Base-by-base conservation (phyloP, 345 rosid genomes). In the Viola odorata region DNA sequence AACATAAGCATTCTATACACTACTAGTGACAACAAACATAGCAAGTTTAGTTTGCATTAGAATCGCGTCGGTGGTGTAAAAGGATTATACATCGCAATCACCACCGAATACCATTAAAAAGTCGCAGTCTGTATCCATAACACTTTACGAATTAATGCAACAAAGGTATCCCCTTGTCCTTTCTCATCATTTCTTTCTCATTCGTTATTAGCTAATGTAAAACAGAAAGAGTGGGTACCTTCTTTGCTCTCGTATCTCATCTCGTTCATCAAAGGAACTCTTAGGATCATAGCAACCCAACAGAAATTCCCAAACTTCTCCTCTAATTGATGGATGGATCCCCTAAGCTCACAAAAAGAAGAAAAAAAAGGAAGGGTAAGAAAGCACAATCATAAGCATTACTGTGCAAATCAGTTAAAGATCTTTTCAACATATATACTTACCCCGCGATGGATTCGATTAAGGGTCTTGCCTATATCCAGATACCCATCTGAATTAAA, bases 281-380 rank as follows among this genome's bases (percentile, higher is more conserved):
- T 65, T 82, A 66, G 96, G 87, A 68, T 85, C 94, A 88, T 77
- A 95, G 78, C 99, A 95, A 23, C 90, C 91, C 58, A 95, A 96
- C 42, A 95, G 74, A 73, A 95, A 88, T 67, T 95, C 99, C 99
- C 98, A 95, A 13, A 95, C 99, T 85, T 95, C 99, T 69, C 95
- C 99, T 85, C 99, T 88, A 67, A 95, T 95, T 37, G 88, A 72
- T 68, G 99, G 99, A 84, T 95, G 98, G 58, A 95, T 75, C 58
- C 96, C 98, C 99, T 95, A 65, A 14, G 60, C 12, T 3, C 44
- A 51, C 7, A 53, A 49, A 42, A 32, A 13, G 58, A 23, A 37
- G 37, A 47, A 37, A 53, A 10, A 6, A 7, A 9, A n/a, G 10
- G 17, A 12, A 12, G 12, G 41, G 7, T 15, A 50, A 38, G 10